Conservation (phyloP, 345 rosid species). For the Eucalyptus sideroxylon region DNA sequence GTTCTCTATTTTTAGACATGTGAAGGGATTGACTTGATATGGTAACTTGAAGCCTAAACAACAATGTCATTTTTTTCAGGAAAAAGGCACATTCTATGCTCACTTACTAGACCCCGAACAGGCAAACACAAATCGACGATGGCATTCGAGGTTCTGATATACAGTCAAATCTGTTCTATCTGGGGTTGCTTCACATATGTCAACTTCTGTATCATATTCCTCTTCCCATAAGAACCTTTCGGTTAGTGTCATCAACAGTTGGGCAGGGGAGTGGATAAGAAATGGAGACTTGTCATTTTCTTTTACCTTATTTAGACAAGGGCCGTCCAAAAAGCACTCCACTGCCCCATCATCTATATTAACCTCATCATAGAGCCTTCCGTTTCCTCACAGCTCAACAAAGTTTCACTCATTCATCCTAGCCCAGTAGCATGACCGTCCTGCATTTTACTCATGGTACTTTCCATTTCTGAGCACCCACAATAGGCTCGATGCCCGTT, state of each 20-base stretch:
- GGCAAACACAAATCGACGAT: not conserved
- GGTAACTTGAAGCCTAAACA: not conserved
- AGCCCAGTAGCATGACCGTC: not conserved
- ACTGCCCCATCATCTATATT: not conserved
- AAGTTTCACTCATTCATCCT: not conserved
- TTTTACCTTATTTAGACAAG: not conserved
- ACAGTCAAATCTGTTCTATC: not conserved
- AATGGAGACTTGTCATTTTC: not conserved
- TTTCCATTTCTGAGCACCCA: not conserved
- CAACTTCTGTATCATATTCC: not conserved
- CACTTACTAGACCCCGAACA: not conserved
- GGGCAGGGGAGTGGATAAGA: not conserved
- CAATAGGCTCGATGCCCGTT: not conserved
- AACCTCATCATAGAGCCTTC: not conserved
- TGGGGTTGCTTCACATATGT: not conserved
- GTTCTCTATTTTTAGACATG: fast-evolving
- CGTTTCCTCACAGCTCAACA: not conserved
- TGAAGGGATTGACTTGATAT: not conserved
- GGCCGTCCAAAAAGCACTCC: not conserved
- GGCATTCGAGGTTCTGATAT: not conserved
- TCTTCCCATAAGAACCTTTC: not conserved
- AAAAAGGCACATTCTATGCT: not conserved
- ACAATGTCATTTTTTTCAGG: not conserved
- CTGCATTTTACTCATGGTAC: not conserved
- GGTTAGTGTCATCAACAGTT: not conserved